Evolutionary conservation across 192 early-diverging fungal genomes (phyloP), one percentile per base, ranked within the genome.

Genomic region (Backusella luteola): DNA sequence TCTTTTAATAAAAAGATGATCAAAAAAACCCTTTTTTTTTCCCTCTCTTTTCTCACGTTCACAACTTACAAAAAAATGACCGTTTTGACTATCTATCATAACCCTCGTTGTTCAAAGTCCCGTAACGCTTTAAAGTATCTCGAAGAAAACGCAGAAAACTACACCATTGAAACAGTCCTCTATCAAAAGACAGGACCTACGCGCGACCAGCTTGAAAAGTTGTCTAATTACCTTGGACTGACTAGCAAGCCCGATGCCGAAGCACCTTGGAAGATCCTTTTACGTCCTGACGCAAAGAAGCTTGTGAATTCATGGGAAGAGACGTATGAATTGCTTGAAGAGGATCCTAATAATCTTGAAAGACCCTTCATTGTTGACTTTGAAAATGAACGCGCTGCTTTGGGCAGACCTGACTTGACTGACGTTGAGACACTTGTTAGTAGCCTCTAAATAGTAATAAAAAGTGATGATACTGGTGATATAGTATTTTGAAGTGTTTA

Each of bases 331-430:
- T 35, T 83, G 14, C 38, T 83, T 21, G 56, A 73, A 39, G 4
- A 77, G n/a, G 69, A 83, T 41, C 72, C 79, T 17, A 29, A 59
- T 8, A 32, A 73, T 7, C 44, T 83, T 11, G 82, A 83, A 63
- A 72, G 82, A 32, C 82, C 82, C n/a, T 73, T 83, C 44, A 79
- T 83, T 14, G 67, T 83, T 29, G 82, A 83, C 32, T 83, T 73
- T 76, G 73, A 83, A n/a, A 34, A 41, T 29, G 53, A 67, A n/a
- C 80, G 74, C 23, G 78, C 82, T 39, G 82, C 76, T 5, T 49
- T 83, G 5, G 82, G 78, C n/a, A 76, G 82, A 66, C 78, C 77
- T n/a, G 76, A 77, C 8, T 39, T 77, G 9, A 29, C 26, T 32
- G 42, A 34, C 4, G 68, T 81, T 0, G 76, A 81, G 26, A 36